Evolutionary conservation across 805 yeast species (phyloP), one percentile per base, ranked within the genome.

Genomic region (Cyberlindnera mrakii): DNA sequence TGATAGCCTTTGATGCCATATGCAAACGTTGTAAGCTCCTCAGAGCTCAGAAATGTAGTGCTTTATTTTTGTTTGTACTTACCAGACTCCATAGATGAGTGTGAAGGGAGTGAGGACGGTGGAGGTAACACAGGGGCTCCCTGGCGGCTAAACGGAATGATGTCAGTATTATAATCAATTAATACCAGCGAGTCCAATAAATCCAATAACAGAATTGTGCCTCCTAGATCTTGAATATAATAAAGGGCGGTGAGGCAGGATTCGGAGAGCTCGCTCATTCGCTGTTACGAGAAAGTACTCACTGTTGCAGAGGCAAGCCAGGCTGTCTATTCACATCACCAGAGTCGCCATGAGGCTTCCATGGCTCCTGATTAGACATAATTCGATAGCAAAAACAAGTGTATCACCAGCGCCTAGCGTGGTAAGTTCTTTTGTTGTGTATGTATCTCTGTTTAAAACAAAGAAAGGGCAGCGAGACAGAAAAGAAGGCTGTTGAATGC

Each of bases 91-190:
- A 50, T 49, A n/a, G 52, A 34, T 15, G 52, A 36, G 40, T 46
- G 54, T 9, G 55, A 44, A 10, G 58, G 55, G 11, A 54, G 48
- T 3, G 54, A 45, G 10, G 77, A 75, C 15, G 82, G 82, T 11
- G 82, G 81, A 6, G 82, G 82, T 47, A 77, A 65, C 15, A 77
- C 80, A 10, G 81, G 81, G 6, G 80, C 78, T 39, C 64, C 48
- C 58, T 74, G 81, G 55, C 77, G 80, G 51, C 80, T 75, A 47
- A n/a, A 39, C 9, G 16, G 16, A 20, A 34, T n/a, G 5, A 25
- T 18, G 37, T 36, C 30, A 36, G 39, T 36, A 36, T 23, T 6
- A 23, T 23, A 10, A 8, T 23, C 27, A 23, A 10, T 23, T 23
- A 23, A 23, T 23, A 23, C 11, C 27, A 23, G 27, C 27, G 27